Base-by-base conservation (phyloP, 1,139 yeast species). In the Kodamaea anthophila region DNA sequence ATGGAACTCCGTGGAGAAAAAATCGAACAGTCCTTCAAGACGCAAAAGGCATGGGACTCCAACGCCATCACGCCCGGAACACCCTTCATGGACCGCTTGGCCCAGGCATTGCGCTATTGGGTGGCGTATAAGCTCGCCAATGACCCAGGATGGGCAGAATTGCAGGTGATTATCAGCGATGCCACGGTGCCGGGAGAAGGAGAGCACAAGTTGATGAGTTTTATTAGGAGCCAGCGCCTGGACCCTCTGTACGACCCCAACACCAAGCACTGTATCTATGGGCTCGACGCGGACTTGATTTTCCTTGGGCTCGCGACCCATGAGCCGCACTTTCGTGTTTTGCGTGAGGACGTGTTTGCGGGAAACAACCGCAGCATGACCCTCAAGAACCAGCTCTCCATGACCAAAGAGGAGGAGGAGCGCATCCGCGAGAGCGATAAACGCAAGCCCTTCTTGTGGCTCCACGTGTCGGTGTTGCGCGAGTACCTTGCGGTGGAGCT, bases 111-210 rank as follows among this genome's bases (percentile, higher is more conserved):
- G 45, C 70, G 88, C 44, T 91, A 87, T 53, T 91, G 95, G 81
- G 84, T 87, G 19, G 86, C 94, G 15, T 82, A 84, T 47, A 91
- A 91, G 51, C 66, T 91, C 25, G 69, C 87, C 4, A 76, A 74
- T 22, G 99, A 91, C 53, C 82, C 95, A 2, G 87, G 87, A 26
- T 91, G 98, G 98, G 82, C 80, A 26, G 68, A 77, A 31, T 63
- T 91, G 26, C 88, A 85, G 46, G 80, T 91, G 16, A 75, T 91
- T 21, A 75, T 91, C 29, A 83, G 95, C 50, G 99, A 94, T 44
- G 96, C 94, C 29, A 91, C 94, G 18, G 97, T 88, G 9, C 98
- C 99, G 1, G 99, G 99, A 36, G 99, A 91, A 65, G 99, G 99
- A 50, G 99, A 91, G 58, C 99, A 91, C 64, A 91, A 91, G 54